Percentiles rank a stretch among this genome's conserved stretches.
Evolutionary conservation across 2,329 filamentous ascomycete genomes (phyloP).

Genomic region (Colletotrichum sp.): DNA sequence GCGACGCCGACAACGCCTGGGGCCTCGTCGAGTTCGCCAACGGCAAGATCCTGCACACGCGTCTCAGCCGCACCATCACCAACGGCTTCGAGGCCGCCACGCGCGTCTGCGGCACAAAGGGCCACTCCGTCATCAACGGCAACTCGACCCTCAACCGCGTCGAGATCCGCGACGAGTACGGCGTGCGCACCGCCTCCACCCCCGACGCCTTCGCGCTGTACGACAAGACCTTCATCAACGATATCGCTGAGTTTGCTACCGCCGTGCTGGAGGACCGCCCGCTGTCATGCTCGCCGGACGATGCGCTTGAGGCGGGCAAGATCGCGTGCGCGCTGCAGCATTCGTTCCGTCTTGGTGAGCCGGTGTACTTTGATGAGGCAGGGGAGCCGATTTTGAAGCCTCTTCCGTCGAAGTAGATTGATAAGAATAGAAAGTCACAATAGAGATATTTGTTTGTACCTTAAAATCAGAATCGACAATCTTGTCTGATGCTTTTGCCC

Average conservation of each 20-base stretch:
- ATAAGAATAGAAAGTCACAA: not conserved
- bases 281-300: not conserved
- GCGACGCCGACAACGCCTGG: conserved; percentile 36
- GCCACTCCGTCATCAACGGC: conserved; percentile 27
- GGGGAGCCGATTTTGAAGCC: not conserved
- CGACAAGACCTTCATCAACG: not conserved
- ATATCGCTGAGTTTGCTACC: not conserved
- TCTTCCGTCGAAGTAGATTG: not conserved
- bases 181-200: not conserved
- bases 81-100: conserved; percentile 38
- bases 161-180: not conserved
- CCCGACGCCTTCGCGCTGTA: not conserved
- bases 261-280: not conserved
- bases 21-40: conserved; percentile 40
- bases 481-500: too few relatives aligned
- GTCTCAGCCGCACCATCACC: conserved; percentile 37
- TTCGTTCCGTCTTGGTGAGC: not conserved
- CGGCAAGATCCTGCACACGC: conserved; percentile 37
- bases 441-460: not conserved
- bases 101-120: conserved; percentile 25
- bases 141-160: conserved; percentile 19
- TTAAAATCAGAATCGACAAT: too few relatives aligned
- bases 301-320: not conserved
- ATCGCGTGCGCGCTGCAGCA: not conserved
- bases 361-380: not conserved